A percentile compares a stretch with the other conserved stretches of the same genome.
Conservation (phyloP, 192 early-diverging fungal species). For the Rhizophagus sp. region DNA sequence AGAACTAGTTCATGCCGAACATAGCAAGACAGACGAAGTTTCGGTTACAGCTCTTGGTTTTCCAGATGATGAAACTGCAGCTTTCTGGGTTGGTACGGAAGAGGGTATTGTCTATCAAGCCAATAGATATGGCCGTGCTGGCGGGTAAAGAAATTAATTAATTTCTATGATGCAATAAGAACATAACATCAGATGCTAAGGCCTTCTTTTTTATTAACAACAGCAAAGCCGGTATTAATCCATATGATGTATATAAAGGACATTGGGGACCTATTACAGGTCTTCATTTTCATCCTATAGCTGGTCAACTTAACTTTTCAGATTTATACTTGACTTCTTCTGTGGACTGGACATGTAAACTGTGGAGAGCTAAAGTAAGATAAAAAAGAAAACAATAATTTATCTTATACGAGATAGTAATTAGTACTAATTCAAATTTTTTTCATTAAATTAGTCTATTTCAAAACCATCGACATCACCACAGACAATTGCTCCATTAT, state of each 20-base stretch:
- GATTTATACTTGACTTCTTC: conserved; percentile 91
- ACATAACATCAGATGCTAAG: not conserved
- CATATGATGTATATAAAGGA: conserved; percentile 79
- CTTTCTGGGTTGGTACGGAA: conserved; percentile 96
- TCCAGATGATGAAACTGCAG: conserved; percentile 88
- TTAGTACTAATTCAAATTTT: not conserved
- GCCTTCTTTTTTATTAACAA: not conserved
- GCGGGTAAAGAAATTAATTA: conserved; percentile 56
- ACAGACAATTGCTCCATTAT: conserved; percentile 61
- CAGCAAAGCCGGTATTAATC: conserved; percentile 95
- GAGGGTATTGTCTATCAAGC: conserved; percentile 93
- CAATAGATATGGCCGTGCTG: conserved; percentile 93
- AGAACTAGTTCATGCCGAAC: conserved; percentile 72
- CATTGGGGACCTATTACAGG: conserved; percentile 89
- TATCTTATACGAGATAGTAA: not conserved
- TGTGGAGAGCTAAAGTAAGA: conserved; percentile 81
- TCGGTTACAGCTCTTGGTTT: conserved; percentile 90
- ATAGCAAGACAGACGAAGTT: conserved; percentile 89
- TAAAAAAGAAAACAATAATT: not conserved
- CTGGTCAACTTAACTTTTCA: conserved; percentile 80
- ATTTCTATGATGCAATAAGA: not conserved
- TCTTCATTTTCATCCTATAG: conserved; percentile 86
- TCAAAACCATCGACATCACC: conserved; percentile 51
- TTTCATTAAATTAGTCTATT: conserved; percentile 39
- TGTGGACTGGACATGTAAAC: conserved; percentile 96